Conservation (phyloP, 2,329 filamentous ascomycete genomes). For the Teratosphaeria zuluensis region DNA sequence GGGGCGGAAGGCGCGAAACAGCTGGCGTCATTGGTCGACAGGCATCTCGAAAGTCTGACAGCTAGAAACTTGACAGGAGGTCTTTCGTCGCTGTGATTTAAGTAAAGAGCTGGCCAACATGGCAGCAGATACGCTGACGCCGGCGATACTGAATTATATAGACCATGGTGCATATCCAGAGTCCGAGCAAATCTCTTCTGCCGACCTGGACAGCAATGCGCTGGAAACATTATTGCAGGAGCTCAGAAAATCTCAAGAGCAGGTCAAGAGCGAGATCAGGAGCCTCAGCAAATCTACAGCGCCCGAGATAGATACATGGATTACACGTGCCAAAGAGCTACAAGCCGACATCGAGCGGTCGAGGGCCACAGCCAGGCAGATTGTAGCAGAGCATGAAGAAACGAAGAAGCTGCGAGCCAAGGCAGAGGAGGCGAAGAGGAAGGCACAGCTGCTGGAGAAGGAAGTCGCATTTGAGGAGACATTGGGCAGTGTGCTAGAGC, state of each 20-base stretch:
- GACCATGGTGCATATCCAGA: constrained; percentile 46
- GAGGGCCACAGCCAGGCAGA: constrained; percentile 67
- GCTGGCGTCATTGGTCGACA: background rate
- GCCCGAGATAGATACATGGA: constrained; percentile 77
- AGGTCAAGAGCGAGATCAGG: constrained; percentile 60
- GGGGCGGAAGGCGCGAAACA: background rate
- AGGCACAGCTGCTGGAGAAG: constrained; percentile 46
- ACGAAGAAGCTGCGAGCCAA: constrained; percentile 54
- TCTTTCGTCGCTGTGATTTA: no score
- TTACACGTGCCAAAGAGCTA: constrained; percentile 70
- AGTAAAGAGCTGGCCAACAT: background rate
- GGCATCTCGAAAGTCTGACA: background rate
- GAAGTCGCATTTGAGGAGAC: constrained; percentile 52
- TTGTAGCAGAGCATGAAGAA: constrained; percentile 66
- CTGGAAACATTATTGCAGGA: constrained; percentile 42
- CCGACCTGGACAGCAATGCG: constrained; percentile 9
- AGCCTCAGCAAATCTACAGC: constrained; percentile 66
- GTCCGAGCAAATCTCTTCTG: constrained; percentile 36
- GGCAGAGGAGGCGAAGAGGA: constrained; percentile 51
- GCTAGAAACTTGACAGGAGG: background rate
- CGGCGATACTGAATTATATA: constrained; percentile 57
- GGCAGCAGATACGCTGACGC: constrained; percentile 33
- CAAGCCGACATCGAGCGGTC: constrained; percentile 79
- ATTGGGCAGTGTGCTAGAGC: constrained; percentile 41
- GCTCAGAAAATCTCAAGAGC: constrained; percentile 42